Percentiles rank a stretch among this genome's conserved stretches.
Conservation (phyloP, 1,284 basidiomycete genomes). For the Marasmius sp. region DNA sequence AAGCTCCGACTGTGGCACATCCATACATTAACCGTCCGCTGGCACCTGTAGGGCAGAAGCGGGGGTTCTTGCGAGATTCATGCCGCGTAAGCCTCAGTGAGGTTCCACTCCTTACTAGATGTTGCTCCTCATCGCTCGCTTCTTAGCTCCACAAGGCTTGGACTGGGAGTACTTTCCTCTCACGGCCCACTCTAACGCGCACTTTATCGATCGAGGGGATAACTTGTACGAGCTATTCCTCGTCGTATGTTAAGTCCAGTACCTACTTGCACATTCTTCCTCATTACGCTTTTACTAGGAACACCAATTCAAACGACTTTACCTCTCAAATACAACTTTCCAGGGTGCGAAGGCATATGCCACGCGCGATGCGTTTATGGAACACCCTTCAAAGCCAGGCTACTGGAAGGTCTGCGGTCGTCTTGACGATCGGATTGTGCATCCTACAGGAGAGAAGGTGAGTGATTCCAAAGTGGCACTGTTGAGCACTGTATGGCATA, state of each 20-base stretch:
- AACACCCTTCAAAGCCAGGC: conserved; percentile 34
- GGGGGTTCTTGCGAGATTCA: conserved; percentile 10
- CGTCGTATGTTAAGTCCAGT: neutral
- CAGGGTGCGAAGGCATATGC: conserved; percentile 7
- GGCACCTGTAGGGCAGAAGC: conserved; percentile 13
- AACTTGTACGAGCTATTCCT: conserved; percentile 12
- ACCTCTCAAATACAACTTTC: neutral
- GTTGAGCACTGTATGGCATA: neutral
- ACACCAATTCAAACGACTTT: conserved; percentile 1
- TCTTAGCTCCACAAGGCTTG: neutral
- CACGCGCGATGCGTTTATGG: conserved; percentile 32
- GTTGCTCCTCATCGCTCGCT: neutral
- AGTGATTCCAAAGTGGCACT: neutral
- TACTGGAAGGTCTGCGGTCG: conserved; percentile 36
- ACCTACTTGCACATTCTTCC: neutral
- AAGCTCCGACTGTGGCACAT: neutral
- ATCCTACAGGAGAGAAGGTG: conserved; percentile 41
- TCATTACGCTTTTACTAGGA: neutral
- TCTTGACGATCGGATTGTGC: conserved; percentile 34
- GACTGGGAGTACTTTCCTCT: conserved; percentile 23
- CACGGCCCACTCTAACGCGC: neutral
- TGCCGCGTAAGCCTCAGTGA: conserved; percentile 13
- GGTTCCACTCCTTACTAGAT: neutral
- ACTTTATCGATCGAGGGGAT: conserved; percentile 7
- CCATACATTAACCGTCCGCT: neutral